A percentile compares a stretch with the other conserved stretches of the same genome.
phyloP scores from a whole-genome alignment of 371 early-diverging fungal species.

The Apophysomyces trapeziformis region DNA sequence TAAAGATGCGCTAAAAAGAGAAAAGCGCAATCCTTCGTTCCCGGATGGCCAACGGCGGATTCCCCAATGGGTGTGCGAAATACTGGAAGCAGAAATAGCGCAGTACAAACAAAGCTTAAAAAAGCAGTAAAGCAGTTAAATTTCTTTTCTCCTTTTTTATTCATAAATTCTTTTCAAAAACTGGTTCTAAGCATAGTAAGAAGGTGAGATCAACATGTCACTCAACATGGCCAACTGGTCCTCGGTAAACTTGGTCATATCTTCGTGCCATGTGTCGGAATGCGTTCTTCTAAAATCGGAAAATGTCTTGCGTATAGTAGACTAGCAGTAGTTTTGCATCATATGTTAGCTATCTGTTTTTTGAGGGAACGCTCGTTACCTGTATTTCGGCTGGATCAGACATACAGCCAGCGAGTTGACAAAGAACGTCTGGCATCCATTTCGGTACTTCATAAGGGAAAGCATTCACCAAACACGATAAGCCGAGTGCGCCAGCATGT shows the following conservation, averaged over 20 bases:
- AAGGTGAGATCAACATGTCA: conserved; percentile 88
- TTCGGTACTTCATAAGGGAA: conserved; percentile 92
- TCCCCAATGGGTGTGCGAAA: no score
- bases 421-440: conserved; percentile 88
- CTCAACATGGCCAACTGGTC: conserved; percentile 79
- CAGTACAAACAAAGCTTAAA: no score
- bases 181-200: conserved; percentile 69
- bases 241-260: conserved; percentile 74
- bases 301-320: conserved; percentile 86
- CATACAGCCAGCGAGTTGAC: conserved; percentile 73
- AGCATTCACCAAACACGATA: conserved; percentile 83
- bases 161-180: no score
- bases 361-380: conserved; percentile 34
- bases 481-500: conserved; percentile 88
- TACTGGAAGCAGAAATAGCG: no score
- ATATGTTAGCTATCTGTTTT: not conserved
- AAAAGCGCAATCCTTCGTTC: no score
- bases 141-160: no score
- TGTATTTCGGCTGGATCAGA: conserved; percentile 89
- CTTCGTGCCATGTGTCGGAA: conserved; percentile 94
- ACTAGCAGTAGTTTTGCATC: conserved; percentile 30
- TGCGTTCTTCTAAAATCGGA: conserved; percentile 92
- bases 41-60: no score
- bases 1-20: no score
- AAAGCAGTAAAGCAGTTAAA: no score